Percentiles rank a stretch among this genome's conserved stretches.
phyloP scores from a whole-genome alignment of 2,329 filamentous ascomycete genomes.

The Sporothrix variecibatus region DNA sequence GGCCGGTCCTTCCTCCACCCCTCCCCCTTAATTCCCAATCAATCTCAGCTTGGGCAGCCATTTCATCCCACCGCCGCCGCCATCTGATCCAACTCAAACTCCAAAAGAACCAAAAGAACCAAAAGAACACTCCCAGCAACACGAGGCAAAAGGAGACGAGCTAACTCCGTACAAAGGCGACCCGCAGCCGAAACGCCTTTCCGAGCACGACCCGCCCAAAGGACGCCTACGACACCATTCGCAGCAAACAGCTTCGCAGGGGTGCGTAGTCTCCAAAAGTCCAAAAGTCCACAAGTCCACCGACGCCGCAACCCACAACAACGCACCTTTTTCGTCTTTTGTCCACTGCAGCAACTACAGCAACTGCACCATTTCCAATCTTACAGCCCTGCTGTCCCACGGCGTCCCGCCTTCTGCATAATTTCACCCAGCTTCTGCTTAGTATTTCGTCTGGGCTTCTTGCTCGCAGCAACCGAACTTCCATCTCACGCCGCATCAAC shows the following conservation, averaged over 20 bases:
- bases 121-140: neutral
- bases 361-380: neutral
- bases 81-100: neutral
- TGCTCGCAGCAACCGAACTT: slow-evolving; percentile 4
- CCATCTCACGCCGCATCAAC: slow-evolving; percentile 16
- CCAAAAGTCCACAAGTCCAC: neutral
- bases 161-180: neutral
- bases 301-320: neutral
- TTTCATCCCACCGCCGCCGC: slow-evolving; percentile 6
- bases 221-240: neutral
- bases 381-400: neutral
- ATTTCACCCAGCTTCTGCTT: neutral
- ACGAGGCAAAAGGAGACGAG: neutral
- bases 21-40: slow-evolving; percentile 15
- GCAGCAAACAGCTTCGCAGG: neutral
- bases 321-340: neutral
- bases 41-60: slow-evolving; percentile 26
- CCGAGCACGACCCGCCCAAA: neutral
- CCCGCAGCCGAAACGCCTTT: neutral
- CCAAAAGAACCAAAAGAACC: neutral
- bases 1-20: slow-evolving; percentile 3
- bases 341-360: neutral
- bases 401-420: neutral
- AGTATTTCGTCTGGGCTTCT: neutral
- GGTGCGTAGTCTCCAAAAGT: neutral